These are phyloP conservation scores for Saccharum spontaneum DNA, from an alignment of 176 grass and related monocot species.

Conservation along the genomic window DNA sequence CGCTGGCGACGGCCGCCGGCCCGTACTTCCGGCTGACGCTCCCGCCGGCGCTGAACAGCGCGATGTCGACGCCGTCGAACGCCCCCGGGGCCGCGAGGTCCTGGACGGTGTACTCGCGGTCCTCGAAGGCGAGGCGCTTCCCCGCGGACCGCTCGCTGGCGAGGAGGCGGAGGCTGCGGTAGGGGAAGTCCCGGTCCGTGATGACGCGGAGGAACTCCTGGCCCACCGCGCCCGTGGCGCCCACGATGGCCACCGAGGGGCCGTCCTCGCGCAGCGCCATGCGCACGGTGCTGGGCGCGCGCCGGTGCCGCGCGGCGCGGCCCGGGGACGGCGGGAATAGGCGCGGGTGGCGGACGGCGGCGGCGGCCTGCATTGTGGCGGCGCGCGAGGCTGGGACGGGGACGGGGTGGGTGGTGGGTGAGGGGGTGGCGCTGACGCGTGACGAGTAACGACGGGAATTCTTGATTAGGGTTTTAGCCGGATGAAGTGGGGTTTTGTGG, in stretches of 20 bases:
- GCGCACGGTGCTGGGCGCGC: constrained; percentile 41
- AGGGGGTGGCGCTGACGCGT: background rate
- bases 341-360: constrained; percentile 46
- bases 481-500: constrained; percentile 26
- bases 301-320: background rate
- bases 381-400: background rate
- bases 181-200: constrained; percentile 79
- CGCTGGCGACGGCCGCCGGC: constrained; percentile 66
- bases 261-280: constrained; percentile 84
- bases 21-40: constrained; percentile 60
- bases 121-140: constrained; percentile 71
- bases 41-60: constrained; percentile 89
- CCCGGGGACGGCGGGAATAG: constrained; percentile 19
- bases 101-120: constrained; percentile 64
- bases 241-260: constrained; percentile 80
- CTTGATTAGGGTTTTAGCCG: constrained; percentile 48
- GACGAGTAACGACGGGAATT: background rate
- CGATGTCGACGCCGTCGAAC: constrained; percentile 85
- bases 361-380: constrained; percentile 65
- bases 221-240: constrained; percentile 87
- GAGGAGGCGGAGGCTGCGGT: constrained; percentile 69
- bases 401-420: background rate
- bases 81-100: constrained; percentile 69
- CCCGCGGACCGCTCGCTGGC: constrained; percentile 85
- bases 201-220: constrained; percentile 94